Evolutionary conservation across 768 basidiomycete species (phyloP).

Genomic region (Rhizopogon vulgaris): DNA sequence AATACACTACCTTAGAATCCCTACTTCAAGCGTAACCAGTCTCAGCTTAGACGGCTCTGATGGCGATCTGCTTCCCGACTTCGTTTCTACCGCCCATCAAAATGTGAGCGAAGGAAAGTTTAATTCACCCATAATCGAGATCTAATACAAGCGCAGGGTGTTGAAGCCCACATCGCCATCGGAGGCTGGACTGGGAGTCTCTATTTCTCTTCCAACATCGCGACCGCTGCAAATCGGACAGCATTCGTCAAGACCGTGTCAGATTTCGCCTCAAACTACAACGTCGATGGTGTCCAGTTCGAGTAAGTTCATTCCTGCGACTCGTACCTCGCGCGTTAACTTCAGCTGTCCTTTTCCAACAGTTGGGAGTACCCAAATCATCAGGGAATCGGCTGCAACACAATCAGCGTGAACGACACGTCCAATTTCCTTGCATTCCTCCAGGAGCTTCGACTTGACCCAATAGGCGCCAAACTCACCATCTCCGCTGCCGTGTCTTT

Average conservation of each 20-base stretch:
- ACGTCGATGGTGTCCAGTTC: constrained; percentile 54
- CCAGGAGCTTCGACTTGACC: constrained; percentile 51
- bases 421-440: constrained; percentile 77
- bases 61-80: constrained; percentile 44
- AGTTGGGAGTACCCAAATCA: constrained; percentile 55
- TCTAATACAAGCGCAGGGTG: constrained; percentile 28
- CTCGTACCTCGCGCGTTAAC: background rate
- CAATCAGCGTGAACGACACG: constrained; percentile 48
- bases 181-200: constrained; percentile 59
- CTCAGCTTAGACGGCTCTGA: constrained; percentile 38
- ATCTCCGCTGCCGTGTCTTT: constrained; percentile 64
- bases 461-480: constrained; percentile 47
- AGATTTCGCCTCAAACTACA: constrained; percentile 38
- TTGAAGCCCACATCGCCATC: constrained; percentile 46
- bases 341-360: constrained; percentile 7
- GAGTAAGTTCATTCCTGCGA: constrained; percentile 30
- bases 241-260: constrained; percentile 48
- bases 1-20: constrained; percentile 18
- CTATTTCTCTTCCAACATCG: constrained; percentile 50
- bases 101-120: constrained; percentile 21
- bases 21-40: constrained; percentile 26
- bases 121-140: background rate
- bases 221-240: constrained; percentile 43
- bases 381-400: constrained; percentile 68
- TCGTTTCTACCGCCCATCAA: constrained; percentile 41